These are phyloP conservation scores for Corynascus novoguineensis DNA, from an alignment of 495 filamentous ascomycete genomes.

Conservation along the genomic window DNA sequence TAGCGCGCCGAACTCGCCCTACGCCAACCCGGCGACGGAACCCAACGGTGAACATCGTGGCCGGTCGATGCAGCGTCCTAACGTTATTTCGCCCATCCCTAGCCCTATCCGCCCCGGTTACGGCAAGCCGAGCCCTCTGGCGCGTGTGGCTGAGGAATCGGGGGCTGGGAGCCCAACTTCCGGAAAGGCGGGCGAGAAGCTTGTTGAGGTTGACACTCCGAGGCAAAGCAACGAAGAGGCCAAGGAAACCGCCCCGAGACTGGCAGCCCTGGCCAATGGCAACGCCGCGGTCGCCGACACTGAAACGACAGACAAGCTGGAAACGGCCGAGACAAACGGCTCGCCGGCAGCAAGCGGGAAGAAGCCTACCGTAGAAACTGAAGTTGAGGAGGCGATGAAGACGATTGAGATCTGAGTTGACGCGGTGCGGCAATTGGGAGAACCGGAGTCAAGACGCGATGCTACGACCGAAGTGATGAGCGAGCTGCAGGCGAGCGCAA, in stretches of 20 bases:
- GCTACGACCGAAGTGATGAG: constrained; percentile 12
- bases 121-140: constrained; percentile 48
- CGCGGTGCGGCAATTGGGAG: neutral
- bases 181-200: constrained; percentile 19
- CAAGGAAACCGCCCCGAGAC: constrained; percentile 31
- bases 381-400: constrained; percentile 46
- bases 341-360: constrained; percentile 32
- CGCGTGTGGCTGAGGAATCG: constrained; percentile 50
- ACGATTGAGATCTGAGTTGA: constrained; percentile 50
- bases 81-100: constrained; percentile 44
- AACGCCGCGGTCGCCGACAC: constrained; percentile 25
- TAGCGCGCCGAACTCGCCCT: constrained; percentile 47
- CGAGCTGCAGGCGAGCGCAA: neutral
- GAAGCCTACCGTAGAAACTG: constrained; percentile 30
- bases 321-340: constrained; percentile 9
- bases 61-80: constrained; percentile 50
- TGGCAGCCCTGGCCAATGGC: constrained; percentile 30
- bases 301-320: constrained; percentile 10
- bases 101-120: constrained; percentile 50
- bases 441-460: neutral
- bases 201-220: constrained; percentile 49
- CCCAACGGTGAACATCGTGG: constrained; percentile 44
- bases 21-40: constrained; percentile 46
- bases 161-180: constrained; percentile 9
- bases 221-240: constrained; percentile 43